Evolutionary conservation across 495 filamentous ascomycete genomes (phyloP).

Genomic region (Cudoniella acicularis): DNA sequence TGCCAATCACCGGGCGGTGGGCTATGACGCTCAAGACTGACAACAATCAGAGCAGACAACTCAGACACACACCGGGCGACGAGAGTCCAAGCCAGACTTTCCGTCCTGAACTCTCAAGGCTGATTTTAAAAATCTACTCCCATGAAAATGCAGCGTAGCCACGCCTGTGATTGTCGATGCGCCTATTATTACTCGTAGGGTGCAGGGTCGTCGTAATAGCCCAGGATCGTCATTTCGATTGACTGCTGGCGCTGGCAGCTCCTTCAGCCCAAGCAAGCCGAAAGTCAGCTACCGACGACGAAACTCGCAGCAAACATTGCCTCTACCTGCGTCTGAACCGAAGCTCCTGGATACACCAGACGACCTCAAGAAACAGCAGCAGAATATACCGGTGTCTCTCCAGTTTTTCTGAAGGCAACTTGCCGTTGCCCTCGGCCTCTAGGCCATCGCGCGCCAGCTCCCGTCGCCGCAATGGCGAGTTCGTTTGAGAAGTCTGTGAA

Average conservation of each 20-base stretch:
- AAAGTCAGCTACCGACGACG: background rate
- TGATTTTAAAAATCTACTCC: background rate
- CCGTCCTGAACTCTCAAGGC: background rate
- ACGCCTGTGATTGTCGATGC: background rate
- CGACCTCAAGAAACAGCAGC: background rate
- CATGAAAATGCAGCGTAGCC: background rate
- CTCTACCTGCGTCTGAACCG: background rate
- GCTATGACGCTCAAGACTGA: constrained; percentile 3
- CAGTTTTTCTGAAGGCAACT: background rate
- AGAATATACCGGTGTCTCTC: background rate
- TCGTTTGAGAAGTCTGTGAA: constrained; percentile 93
- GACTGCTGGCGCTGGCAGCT: constrained; percentile 8
- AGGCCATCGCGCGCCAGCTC: constrained; percentile 12
- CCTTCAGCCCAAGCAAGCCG: background rate
- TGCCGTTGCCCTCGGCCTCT: background rate
- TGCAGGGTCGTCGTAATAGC: background rate
- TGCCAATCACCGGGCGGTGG: constrained; percentile 11
- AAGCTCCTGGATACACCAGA: background rate
- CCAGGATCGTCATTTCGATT: constrained; percentile 15
- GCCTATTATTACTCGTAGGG: background rate
- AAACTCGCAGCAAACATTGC: constrained; percentile 1
- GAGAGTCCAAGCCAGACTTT: background rate
- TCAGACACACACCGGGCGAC: background rate
- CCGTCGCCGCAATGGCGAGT: constrained; percentile 54
- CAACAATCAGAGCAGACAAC: constrained; percentile 12